A percentile compares a stretch with the other conserved stretches of the same genome.
phyloP scores from a whole-genome alignment of 345 rosid species.

The thale cress (Arabidopsis thaliana) region TAIR10.1 NC_003071.7:14935001-14935500 shows the following conservation, averaged over 20 bases:
- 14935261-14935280: constrained; percentile 60
- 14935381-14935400: constrained; percentile 55
- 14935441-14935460: constrained; percentile 35
- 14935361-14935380: constrained; percentile 48
- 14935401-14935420: constrained; percentile 57
- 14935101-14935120: constrained; percentile 62
- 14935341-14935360: constrained; percentile 59
- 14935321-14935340: constrained; percentile 73
- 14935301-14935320: constrained; percentile 64
- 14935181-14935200: constrained; percentile 66
- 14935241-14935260: constrained; percentile 66
- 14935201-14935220: constrained; percentile 63
- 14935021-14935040: neutral
- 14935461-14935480: constrained; percentile 32
- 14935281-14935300: constrained; percentile 54
- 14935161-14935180: constrained; percentile 61
- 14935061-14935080: constrained; percentile 62
- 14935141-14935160: constrained; percentile 62
- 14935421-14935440: constrained; percentile 33
- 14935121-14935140: constrained; percentile 63
- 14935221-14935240: constrained; percentile 59
- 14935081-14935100: constrained; percentile 55
- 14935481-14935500: neutral
- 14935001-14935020: neutral
- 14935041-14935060: constrained; percentile 78